These are phyloP conservation scores for Bruguiera hainesii DNA, from an alignment of 441 rosid genomes.

Conservation along the genomic window DNA sequence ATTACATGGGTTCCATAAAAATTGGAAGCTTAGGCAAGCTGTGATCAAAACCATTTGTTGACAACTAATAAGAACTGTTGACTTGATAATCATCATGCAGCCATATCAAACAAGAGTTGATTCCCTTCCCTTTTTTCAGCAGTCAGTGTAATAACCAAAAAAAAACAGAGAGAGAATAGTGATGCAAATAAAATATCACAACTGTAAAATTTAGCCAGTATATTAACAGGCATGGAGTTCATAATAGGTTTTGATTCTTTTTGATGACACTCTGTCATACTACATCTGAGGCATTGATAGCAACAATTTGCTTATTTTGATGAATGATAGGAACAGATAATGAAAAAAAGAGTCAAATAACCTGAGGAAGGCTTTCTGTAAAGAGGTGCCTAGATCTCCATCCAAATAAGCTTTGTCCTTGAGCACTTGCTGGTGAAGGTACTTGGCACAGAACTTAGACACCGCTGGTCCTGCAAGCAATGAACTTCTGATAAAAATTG, in stretches of 20 bases:
- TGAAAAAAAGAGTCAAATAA: conserved; percentile 15
- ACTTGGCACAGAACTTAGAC: conserved; percentile 84
- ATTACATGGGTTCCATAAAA: background rate
- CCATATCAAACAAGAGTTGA: background rate
- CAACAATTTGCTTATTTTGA: too few species aligned
- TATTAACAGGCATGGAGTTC: too few species aligned
- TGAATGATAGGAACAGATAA: background rate
- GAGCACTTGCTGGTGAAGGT: conserved; percentile 78
- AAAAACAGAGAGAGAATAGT: too few species aligned
- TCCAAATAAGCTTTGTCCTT: conserved; percentile 55
- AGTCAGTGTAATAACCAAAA: too few species aligned
- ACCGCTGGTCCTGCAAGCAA: conserved; percentile 67
- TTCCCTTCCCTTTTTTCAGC: background rate
- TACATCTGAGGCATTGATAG: too few species aligned
- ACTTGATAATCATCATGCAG: background rate
- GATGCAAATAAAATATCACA: too few species aligned
- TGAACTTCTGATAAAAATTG: conserved; percentile 4
- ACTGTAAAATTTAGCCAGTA: too few species aligned
- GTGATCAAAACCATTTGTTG: conserved; percentile 2
- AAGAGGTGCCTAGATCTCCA: conserved; percentile 60
- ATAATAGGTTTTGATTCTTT: too few species aligned
- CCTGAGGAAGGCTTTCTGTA: conserved; percentile 77
- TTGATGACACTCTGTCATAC: too few species aligned
- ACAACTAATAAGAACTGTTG: background rate
- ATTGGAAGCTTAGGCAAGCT: background rate